Conservation (phyloP, 2,329 filamentous ascomycete genomes). For the Monilinia vaccinii-corymbosi region DNA sequence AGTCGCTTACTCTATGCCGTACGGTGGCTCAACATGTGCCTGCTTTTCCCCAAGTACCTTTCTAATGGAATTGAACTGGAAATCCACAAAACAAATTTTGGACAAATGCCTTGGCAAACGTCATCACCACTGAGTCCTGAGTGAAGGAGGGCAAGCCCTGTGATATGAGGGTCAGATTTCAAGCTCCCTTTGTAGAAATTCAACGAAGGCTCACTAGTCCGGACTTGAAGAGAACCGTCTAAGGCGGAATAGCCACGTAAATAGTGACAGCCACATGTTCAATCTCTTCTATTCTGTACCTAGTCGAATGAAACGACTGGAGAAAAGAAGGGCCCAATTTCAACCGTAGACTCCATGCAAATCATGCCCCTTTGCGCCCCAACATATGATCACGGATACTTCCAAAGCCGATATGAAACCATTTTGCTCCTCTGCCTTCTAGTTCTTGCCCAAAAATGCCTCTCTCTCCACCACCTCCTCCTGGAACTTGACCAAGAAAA, state of each 20-base stretch:
- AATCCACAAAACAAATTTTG: not conserved
- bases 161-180: not conserved
- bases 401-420: not conserved
- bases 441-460: constrained; percentile 59
- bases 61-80: not conserved
- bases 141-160: not conserved
- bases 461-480: constrained; percentile 89
- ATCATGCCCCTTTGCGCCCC: not conserved
- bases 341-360: not conserved
- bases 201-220: not conserved
- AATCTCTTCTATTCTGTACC: not conserved
- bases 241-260: not conserved
- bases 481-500: constrained; percentile 90
- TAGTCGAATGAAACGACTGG: not conserved
- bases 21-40: not conserved
- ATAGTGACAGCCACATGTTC: not conserved
- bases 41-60: not conserved
- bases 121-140: not conserved
- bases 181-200: not conserved
- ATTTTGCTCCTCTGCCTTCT: not conserved
- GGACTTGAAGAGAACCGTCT: not conserved
- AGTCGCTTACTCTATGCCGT: not conserved
- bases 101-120: not conserved
- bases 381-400: not conserved
- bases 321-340: not conserved